Conservation (phyloP, 2,329 filamentous ascomycete species). For the Trichoderma aggressivum region DNA sequence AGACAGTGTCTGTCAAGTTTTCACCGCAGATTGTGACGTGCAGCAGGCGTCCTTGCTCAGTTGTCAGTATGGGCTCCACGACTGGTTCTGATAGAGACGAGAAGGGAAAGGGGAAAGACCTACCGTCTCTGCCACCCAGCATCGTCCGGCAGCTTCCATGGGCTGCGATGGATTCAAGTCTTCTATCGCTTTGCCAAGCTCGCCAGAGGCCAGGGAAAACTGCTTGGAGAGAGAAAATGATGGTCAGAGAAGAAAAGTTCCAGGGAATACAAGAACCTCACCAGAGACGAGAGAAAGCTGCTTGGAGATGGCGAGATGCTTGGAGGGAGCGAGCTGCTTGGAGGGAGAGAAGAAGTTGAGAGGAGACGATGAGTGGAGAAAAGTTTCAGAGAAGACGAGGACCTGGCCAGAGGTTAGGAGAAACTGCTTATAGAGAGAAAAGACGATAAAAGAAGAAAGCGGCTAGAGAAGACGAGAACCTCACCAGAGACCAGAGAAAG, state of each 20-base stretch:
- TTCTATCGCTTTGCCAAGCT: not conserved
- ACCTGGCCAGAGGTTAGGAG: not conserved
- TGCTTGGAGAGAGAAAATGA: not conserved
- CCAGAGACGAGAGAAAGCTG: too few relatives aligned
- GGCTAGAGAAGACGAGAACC: too few relatives aligned
- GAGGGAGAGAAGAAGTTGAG: too few relatives aligned
- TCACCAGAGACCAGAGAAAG: not conserved
- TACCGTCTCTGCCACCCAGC: not conserved
- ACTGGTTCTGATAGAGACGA: not conserved
- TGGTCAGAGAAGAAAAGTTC: too few relatives aligned
- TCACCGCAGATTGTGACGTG: not conserved
- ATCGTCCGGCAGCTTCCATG: not conserved
- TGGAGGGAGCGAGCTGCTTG: too few relatives aligned
- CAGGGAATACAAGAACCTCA: too few relatives aligned
- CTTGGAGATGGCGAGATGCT: too few relatives aligned
- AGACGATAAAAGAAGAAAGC: too few relatives aligned
- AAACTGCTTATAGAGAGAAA: not conserved
- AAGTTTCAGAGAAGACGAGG: too few relatives aligned
- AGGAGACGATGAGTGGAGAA: too few relatives aligned
- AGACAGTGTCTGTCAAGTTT: not conserved
- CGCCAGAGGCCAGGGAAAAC: not conserved
- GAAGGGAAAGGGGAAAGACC: not conserved
- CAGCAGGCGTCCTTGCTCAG: not conserved
- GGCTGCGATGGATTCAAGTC: not conserved
- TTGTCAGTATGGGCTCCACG: not conserved